Conservation (phyloP, 345 rosid species). For the Turritis glabra region DNA sequence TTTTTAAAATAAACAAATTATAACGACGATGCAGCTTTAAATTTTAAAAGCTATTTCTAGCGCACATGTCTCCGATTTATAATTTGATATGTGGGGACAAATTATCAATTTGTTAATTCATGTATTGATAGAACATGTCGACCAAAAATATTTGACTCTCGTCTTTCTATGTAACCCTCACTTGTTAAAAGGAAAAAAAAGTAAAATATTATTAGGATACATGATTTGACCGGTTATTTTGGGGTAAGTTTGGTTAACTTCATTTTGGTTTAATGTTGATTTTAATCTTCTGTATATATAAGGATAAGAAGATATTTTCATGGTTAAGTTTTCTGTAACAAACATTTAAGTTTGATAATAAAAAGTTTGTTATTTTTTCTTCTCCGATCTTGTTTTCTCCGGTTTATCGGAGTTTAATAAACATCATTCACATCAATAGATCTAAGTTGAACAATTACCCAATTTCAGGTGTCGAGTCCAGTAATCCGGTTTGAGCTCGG, state of each 20-base stretch:
- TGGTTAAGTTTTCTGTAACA: too few relatives aligned
- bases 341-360: too few relatives aligned
- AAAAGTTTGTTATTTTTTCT: too few relatives aligned
- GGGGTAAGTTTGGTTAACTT: too few relatives aligned
- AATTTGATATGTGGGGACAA: slow-evolving; percentile 28
- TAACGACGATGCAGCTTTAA: slow-evolving; percentile 5
- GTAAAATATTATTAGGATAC: too few relatives aligned
- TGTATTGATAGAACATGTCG: neutral
- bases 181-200: neutral
- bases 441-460: neutral
- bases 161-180: neutral
- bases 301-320: too few relatives aligned
- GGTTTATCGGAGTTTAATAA: too few relatives aligned
- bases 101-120: neutral
- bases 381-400: too few relatives aligned
- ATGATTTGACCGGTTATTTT: too few relatives aligned
- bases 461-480: neutral
- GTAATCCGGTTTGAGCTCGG: slow-evolving; percentile 1
- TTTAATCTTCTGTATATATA: too few relatives aligned
- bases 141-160: neutral
- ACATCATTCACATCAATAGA: neutral
- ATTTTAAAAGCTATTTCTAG: neutral
- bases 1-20: slow-evolving; percentile 16
- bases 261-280: too few relatives aligned
- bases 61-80: slow-evolving; percentile 27